phyloP scores from a whole-genome alignment of 225 moss, liverwort and hornwort species.

The Antitrichia curtipendula region DNA sequence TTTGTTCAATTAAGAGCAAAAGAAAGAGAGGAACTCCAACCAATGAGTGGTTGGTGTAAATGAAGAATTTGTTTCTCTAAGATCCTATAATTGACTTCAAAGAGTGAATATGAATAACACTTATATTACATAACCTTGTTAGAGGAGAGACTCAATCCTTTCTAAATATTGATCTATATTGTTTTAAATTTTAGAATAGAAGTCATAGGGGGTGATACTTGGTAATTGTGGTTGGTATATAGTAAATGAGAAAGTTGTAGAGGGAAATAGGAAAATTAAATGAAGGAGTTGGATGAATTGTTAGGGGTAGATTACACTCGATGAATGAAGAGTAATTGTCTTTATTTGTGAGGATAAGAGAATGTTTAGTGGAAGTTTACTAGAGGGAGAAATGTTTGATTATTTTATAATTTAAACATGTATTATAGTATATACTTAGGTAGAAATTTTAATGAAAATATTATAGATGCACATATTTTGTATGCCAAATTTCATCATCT shows the following conservation, averaged over 20 bases:
- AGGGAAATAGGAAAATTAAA: too few species aligned
- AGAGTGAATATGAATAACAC: fast-evolving
- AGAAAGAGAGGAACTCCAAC: too few species aligned
- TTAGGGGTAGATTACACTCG: not conserved
- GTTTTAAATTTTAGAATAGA: not conserved
- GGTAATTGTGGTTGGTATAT: fast-evolving
- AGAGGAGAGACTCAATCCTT: not conserved
- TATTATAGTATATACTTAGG: fast-evolving
- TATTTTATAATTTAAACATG: not conserved
- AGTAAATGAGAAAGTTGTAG: not conserved
- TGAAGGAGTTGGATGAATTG: not conserved
- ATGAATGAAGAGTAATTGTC: not conserved
- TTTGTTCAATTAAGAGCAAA: not conserved
- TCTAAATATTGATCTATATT: not conserved
- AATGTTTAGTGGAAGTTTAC: not conserved
- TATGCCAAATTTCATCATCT: not conserved
- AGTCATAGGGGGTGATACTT: fast-evolving
- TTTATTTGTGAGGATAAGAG: not conserved
- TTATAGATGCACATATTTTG: not conserved
- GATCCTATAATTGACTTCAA: fast-evolving
- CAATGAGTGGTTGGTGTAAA: fast-evolving
- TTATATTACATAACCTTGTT: not conserved
- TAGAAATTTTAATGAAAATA: not conserved
- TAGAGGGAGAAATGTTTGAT: not conserved
- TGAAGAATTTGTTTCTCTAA: too few species aligned